Conservation (phyloP, 2,329 filamentous ascomycete species). For the Ascosphaera apis region DNA sequence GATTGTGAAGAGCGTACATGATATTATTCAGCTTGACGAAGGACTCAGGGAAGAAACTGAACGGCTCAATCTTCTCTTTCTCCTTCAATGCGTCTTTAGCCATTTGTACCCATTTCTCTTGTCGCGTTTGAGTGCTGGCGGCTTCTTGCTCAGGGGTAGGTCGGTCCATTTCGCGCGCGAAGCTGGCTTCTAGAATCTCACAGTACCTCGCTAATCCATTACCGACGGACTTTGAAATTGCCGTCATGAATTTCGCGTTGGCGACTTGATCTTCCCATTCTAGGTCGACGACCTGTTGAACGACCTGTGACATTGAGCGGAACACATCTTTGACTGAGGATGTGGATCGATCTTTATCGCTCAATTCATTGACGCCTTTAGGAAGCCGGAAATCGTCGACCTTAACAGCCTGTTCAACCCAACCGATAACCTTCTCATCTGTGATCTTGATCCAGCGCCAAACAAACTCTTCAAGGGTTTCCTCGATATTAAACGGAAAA, state of each 20-base stretch:
- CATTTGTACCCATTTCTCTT: constrained; percentile 81
- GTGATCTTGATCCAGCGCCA: constrained; percentile 83
- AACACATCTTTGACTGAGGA: constrained; percentile 81
- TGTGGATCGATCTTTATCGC: constrained; percentile 28
- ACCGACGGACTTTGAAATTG: constrained; percentile 64
- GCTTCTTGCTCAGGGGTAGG: constrained; percentile 71
- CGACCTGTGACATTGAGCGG: constrained; percentile 74
- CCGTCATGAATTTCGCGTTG: constrained; percentile 92
- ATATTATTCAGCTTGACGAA: constrained; percentile 97
- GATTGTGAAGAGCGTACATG: constrained; percentile 75
- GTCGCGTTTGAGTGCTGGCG: constrained; percentile 51
- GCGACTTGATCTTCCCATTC: constrained; percentile 88
- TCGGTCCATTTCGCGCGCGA: constrained; percentile 80
- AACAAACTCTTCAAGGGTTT: constrained; percentile 69
- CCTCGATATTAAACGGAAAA: constrained; percentile 76
- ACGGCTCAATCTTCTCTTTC: constrained; percentile 85
- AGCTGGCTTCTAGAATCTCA: constrained; percentile 66
- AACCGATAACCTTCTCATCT: constrained; percentile 54
- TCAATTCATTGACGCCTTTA: neutral
- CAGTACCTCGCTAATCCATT: constrained; percentile 71
- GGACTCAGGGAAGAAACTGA: constrained; percentile 91
- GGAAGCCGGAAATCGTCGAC: constrained; percentile 62
- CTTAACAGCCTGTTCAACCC: constrained; percentile 77
- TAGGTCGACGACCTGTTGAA: constrained; percentile 65
- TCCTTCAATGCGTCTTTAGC: constrained; percentile 83